Base-by-base conservation (phyloP, 495 filamentous ascomycete species). In the Xylaria intraflava region DNA sequence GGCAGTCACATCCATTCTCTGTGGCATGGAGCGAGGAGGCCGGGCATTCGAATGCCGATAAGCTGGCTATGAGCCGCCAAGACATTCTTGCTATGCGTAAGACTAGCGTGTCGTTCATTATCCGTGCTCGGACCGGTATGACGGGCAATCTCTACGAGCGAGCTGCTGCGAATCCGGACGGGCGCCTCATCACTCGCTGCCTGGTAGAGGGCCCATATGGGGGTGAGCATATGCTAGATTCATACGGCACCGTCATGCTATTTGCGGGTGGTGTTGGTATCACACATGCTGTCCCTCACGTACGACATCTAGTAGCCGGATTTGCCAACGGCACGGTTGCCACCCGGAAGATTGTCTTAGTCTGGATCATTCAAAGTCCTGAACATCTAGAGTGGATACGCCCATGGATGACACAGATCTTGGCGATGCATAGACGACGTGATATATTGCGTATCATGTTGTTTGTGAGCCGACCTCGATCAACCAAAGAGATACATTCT, bases 371-470 rank as follows among this genome's bases (percentile, higher is more conserved):
- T 48, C 88, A 92, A 58, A 87, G 78, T 36, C 87, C 86, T 22
- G 92, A 96, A 50, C 86, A 90, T 57, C 79, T 98, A 23, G 83
- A 90, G 63, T 98, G 93, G 93, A 88, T 96, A 38, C 80, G 88
- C 6, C 82, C 85, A 7, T 98, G 88, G 88, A 98, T 98, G 93
- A 92, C 95, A 55, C 77, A 88, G 64, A 92, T 97, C 55, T 78
- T 98, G 31, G 81, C 81, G 2, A 87, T 96, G 76, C 87, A 90
- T 8, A 79, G 77, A 42, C 83, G 93, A 0, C 80, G 90, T 23
- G 88, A 96, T 23, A 80, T 91, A 2, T 81, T 98, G 36, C 79
- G 82, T 38, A 84, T 97, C 51, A 82, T 90, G 74, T 74, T 97
- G 4, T 98, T 95, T 64, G 86, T 98, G 50, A 93, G 88, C 53